Percentiles rank a stretch among this genome's conserved stretches.
Conservation (phyloP, 2,329 filamentous ascomycete genomes). For the Sphaerulina musiva region DNA sequence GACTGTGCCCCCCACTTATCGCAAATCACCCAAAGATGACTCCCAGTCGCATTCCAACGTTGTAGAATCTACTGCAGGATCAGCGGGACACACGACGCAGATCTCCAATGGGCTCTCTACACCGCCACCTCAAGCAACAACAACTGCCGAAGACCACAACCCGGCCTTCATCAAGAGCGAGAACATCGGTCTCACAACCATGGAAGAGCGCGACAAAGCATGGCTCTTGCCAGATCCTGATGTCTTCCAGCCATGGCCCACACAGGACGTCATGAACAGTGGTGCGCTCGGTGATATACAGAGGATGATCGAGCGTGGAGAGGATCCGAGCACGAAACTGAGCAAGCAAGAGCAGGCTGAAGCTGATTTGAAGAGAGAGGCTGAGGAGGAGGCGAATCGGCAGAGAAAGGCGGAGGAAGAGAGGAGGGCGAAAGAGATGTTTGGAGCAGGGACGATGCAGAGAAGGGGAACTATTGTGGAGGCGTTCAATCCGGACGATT, state of each 20-base stretch:
- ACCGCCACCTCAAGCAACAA: slow-evolving; percentile 23
- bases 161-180: slow-evolving; percentile 10
- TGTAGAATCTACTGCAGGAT: background rate
- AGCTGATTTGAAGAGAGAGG: slow-evolving; percentile 31
- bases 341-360: slow-evolving; percentile 41
- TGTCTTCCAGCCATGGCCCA: slow-evolving; percentile 68
- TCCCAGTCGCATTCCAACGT: slow-evolving; percentile 6
- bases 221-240: slow-evolving; percentile 41
- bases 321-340: slow-evolving; percentile 48
- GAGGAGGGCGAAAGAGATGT: slow-evolving; percentile 15
- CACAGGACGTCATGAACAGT: slow-evolving; percentile 59
- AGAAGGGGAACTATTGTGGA: slow-evolving; percentile 23
- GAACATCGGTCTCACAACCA: slow-evolving; percentile 22
- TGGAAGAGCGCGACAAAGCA: slow-evolving; percentile 34
- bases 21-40: slow-evolving; percentile 21
- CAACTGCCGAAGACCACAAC: slow-evolving; percentile 13
- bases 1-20: slow-evolving; percentile 61
- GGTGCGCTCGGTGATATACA: slow-evolving; percentile 61
- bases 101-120: slow-evolving; percentile 32
- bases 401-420: slow-evolving; percentile 27
- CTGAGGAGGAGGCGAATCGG: slow-evolving; percentile 38
- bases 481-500: slow-evolving; percentile 34
- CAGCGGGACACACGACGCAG: slow-evolving; percentile 13
- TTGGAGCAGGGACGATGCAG: slow-evolving; percentile 9
- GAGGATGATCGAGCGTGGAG: slow-evolving; percentile 54